Evolutionary conservation across 1,284 basidiomycete genomes (phyloP).

Genomic region (Porodaedalea pini): DNA sequence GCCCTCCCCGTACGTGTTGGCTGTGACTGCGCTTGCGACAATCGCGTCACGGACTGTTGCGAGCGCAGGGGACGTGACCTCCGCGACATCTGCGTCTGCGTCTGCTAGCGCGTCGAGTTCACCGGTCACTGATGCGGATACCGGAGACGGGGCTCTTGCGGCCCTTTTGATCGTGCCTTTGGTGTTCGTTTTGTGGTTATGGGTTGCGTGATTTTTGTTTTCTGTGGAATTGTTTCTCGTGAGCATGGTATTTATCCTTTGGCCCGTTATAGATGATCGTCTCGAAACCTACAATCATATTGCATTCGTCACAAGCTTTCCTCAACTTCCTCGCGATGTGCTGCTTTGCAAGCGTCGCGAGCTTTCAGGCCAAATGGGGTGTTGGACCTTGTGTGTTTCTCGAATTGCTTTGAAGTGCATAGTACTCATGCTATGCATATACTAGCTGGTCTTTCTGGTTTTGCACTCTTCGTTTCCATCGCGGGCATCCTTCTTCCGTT

Average conservation of each 20-base stretch:
- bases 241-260: background rate
- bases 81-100: conserved; percentile 5
- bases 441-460: conserved; percentile 78
- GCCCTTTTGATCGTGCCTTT: conserved; percentile 61
- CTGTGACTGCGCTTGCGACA: conserved; percentile 4
- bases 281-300: conserved; percentile 73
- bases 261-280: conserved; percentile 67
- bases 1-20: conserved; percentile 8
- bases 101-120: conserved; percentile 11
- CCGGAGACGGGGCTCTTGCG: conserved; percentile 45
- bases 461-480: conserved; percentile 78
- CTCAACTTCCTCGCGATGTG: conserved; percentile 88
- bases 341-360: conserved; percentile 81
- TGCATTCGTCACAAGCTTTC: conserved; percentile 72
- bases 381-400: conserved; percentile 75
- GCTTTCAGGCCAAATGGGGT: conserved; percentile 79
- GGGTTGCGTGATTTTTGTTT: conserved; percentile 44
- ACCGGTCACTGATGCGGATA: background rate
- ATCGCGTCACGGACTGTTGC: conserved; percentile 16
- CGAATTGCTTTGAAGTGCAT: background rate
- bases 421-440: background rate
- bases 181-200: conserved; percentile 59
- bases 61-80: conserved; percentile 4
- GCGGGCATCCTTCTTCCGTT: conserved; percentile 65
- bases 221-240: background rate